Percentiles rank a stretch among this genome's conserved stretches.
Evolutionary conservation across 768 basidiomycete species (phyloP).

Genomic region (Boletus vinaceobasis): DNA sequence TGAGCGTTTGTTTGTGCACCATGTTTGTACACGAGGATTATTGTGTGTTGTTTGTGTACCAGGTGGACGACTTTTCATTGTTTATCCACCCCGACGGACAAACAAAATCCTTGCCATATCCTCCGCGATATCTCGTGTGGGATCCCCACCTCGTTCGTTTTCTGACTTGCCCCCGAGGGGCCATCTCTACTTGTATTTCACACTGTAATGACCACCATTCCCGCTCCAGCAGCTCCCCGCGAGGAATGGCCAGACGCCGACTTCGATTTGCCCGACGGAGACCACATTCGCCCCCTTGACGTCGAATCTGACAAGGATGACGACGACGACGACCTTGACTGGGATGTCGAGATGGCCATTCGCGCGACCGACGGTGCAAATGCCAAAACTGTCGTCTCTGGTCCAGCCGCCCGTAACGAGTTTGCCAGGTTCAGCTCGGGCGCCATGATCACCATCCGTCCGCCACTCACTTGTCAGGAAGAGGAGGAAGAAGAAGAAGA

Average conservation of each 20-base stretch:
- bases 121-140: background rate
- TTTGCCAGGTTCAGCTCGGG: constrained; percentile 30
- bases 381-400: constrained; percentile 37
- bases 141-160: constrained; percentile 1
- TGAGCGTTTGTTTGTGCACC: constrained; percentile 5
- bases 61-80: constrained; percentile 42
- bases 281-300: constrained; percentile 57
- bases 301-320: constrained; percentile 64
- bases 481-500: constrained; percentile 67
- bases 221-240: constrained; percentile 54
- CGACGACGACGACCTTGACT: constrained; percentile 66
- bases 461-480: constrained; percentile 49
- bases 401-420: constrained; percentile 40
- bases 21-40: constrained; percentile 19
- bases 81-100: background rate
- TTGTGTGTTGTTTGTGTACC: constrained; percentile 24
- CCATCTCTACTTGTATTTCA: constrained; percentile 18
- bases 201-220: constrained; percentile 53
- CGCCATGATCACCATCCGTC: constrained; percentile 54
- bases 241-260: constrained; percentile 89
- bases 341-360: constrained; percentile 77
- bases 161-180: constrained; percentile 18
- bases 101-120: background rate
- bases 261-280: constrained; percentile 79
- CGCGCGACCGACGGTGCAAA: constrained; percentile 55